A percentile compares a stretch with the other conserved stretches of the same genome.
Conservation (phyloP, 2,329 filamentous ascomycete genomes). For the Aspergillus tamarii region DNA sequence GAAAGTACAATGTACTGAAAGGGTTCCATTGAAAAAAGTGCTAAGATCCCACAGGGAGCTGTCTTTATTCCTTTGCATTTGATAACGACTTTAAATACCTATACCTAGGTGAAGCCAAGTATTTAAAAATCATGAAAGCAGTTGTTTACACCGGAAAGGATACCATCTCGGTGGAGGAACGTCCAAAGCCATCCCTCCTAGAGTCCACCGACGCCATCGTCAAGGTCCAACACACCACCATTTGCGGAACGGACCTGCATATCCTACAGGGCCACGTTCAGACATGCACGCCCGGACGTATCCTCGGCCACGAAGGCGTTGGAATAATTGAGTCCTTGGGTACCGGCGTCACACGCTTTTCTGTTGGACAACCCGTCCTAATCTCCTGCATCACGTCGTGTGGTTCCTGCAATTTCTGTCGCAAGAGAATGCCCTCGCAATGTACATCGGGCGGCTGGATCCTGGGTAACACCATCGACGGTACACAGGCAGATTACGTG, state of each 20-base stretch:
- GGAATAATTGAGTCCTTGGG: conserved; percentile 54
- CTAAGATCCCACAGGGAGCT: neutral
- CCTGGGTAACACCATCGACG: conserved; percentile 57
- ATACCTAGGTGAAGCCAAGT: neutral
- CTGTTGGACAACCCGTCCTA: conserved; percentile 56
- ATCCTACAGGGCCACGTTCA: conserved; percentile 58
- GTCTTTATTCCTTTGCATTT: neutral
- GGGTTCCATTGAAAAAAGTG: neutral
- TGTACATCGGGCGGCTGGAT: conserved; percentile 60
- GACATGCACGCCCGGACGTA: conserved; percentile 48
- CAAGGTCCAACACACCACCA: conserved; percentile 51
- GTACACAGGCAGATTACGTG: conserved; percentile 60
- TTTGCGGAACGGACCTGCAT: conserved; percentile 59
- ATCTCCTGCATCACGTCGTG: conserved; percentile 58
- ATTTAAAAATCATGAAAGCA: conserved; percentile 42
- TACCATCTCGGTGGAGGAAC: conserved; percentile 35
- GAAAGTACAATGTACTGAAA: neutral
- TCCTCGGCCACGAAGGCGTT: conserved; percentile 59
- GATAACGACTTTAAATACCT: neutral
- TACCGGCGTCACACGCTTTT: conserved; percentile 49
- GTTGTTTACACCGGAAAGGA: conserved; percentile 43
- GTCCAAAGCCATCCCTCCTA: conserved; percentile 44
- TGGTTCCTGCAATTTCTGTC: conserved; percentile 56
- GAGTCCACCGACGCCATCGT: conserved; percentile 53
- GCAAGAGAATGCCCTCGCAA: conserved; percentile 56